phyloP scores from a whole-genome alignment of 1,284 basidiomycete species.

The Anthracocystis walkeri region DNA sequence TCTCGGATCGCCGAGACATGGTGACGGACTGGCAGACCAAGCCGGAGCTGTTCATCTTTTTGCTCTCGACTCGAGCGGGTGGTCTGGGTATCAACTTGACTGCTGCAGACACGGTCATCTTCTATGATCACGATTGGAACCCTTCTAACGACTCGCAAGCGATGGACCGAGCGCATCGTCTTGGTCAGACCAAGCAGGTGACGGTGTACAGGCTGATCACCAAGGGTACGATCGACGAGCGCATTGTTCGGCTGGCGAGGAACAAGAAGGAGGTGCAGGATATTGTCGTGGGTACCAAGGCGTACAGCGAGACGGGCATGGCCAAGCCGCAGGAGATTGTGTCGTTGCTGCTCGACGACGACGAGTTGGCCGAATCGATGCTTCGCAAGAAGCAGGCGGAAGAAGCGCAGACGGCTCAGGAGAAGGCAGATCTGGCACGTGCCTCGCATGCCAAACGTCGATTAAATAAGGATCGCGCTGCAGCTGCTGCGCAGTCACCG shows the following conservation, averaged over 20 bases:
- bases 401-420: conserved; percentile 64
- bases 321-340: conserved; percentile 98
- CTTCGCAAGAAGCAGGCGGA: conserved; percentile 68
- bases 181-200: conserved; percentile 98
- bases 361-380: conserved; percentile 73
- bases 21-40: conserved; percentile 99
- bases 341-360: conserved; percentile 92
- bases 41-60: conserved; percentile 72
- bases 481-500: conserved; percentile 34
- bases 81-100: conserved; percentile 98
- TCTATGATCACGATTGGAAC: conserved; percentile 99
- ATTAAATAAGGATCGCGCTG: conserved; percentile 56
- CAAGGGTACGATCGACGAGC: conserved; percentile 97
- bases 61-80: conserved; percentile 95
- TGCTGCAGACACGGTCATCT: conserved; percentile 91
- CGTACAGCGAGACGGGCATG: conserved; percentile 74
- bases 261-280: conserved; percentile 77
- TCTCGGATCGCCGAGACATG: conserved; percentile 98
- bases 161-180: conserved; percentile 98
- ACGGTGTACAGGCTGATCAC: conserved; percentile 98
- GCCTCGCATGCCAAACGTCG: conserved; percentile 64
- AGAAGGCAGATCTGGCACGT: conserved; percentile 66
- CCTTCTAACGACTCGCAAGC: conserved; percentile 94
- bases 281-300: conserved; percentile 98
- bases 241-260: conserved; percentile 79